phyloP scores from a whole-genome alignment of 768 basidiomycete species.

The Chalciporus pseudorubinellus region DNA sequence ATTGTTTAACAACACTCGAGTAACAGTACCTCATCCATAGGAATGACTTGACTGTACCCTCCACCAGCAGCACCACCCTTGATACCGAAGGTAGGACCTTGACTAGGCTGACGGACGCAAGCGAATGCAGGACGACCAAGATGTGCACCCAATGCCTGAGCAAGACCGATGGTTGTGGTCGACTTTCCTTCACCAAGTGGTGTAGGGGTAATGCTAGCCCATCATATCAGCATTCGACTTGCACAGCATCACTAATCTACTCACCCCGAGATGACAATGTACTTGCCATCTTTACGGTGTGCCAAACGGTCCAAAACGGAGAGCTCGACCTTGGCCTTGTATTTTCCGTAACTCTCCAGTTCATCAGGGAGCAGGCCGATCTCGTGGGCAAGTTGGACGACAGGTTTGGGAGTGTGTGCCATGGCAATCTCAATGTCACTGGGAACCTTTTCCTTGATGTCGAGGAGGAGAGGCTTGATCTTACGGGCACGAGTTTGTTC shows the following conservation, averaged over 20 bases:
- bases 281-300: constrained; percentile 90
- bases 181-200: constrained; percentile 98
- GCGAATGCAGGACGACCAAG: constrained; percentile 91
- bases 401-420: constrained; percentile 90
- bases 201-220: constrained; percentile 83
- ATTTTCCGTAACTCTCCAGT: constrained; percentile 90
- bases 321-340: constrained; percentile 97
- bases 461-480: constrained; percentile 75
- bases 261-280: constrained; percentile 92
- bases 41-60: constrained; percentile 98
- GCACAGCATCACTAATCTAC: constrained; percentile 10
- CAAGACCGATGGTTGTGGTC: constrained; percentile 94
- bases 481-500: constrained; percentile 62
- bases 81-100: constrained; percentile 98
- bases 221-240: neutral
- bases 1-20: neutral
- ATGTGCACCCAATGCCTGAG: constrained; percentile 94
- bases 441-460: constrained; percentile 83
- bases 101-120: constrained; percentile 96
- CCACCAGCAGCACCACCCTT: constrained; percentile 99
- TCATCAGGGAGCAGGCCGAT: constrained; percentile 85
- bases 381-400: constrained; percentile 81
- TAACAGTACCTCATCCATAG: constrained; percentile 86
- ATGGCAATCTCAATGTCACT: constrained; percentile 96
- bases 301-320: constrained; percentile 79